Evolutionary conservation across 768 basidiomycete species (phyloP).

Genomic region (Lactarius sanguifluus): DNA sequence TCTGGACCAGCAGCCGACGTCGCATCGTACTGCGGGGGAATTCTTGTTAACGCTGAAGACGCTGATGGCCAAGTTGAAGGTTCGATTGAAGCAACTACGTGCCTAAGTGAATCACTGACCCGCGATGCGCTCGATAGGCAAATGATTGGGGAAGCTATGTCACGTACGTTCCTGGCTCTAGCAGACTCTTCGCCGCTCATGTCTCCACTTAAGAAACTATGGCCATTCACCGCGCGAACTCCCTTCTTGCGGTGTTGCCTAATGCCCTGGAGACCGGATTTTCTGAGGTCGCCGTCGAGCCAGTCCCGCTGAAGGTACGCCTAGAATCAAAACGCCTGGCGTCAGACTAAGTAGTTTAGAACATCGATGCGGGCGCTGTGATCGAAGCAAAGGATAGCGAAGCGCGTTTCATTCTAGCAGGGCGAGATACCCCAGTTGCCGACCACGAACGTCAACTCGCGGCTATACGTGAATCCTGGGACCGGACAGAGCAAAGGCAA

Average conservation of each 20-base stretch:
- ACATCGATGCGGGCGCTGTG: background rate
- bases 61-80: conserved; percentile 68
- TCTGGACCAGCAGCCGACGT: conserved; percentile 50
- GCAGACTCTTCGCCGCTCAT: background rate
- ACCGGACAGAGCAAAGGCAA: background rate
- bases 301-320: conserved; percentile 50
- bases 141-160: conserved; percentile 65
- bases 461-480: background rate
- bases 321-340: background rate
- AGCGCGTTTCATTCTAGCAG: background rate
- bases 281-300: conserved; percentile 45
- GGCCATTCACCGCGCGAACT: conserved; percentile 44
- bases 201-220: conserved; percentile 42
- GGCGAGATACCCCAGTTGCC: background rate
- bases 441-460: background rate
- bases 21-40: conserved; percentile 52
- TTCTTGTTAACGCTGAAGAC: conserved; percentile 61
- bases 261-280: conserved; percentile 50
- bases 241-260: conserved; percentile 42
- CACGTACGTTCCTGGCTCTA: conserved; percentile 43
- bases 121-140: conserved; percentile 38
- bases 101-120: background rate
- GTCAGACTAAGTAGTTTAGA: background rate
- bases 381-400: background rate
- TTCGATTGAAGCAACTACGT: conserved; percentile 26